phyloP scores from a whole-genome alignment of 768 basidiomycete genomes.

The Russula griseocarnosa region DNA sequence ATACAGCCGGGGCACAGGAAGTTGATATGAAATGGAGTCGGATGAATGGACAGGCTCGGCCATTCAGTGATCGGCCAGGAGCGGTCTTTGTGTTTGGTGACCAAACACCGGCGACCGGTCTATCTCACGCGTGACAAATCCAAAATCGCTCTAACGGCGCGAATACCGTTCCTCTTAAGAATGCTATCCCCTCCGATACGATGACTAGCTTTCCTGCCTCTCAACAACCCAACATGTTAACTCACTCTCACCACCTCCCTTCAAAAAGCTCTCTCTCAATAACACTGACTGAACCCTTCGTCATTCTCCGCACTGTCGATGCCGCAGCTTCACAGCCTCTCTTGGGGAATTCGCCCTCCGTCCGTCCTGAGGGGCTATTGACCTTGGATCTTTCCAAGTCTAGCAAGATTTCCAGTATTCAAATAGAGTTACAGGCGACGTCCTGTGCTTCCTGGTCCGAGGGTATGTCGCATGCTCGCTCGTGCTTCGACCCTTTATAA shows the following conservation, averaged over 20 bases:
- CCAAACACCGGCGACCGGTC: background rate
- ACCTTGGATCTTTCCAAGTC: conserved; percentile 67
- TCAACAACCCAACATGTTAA: background rate
- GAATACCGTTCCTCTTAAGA: background rate
- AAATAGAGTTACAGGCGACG: conserved; percentile 71
- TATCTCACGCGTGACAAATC: too few species aligned
- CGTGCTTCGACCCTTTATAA: conserved; percentile 15
- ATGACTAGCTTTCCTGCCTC: background rate
- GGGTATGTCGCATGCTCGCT: conserved; percentile 47
- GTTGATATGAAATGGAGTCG: conserved; percentile 17
- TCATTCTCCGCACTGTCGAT: conserved; percentile 47
- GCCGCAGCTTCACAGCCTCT: conserved; percentile 33
- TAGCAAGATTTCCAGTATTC: conserved; percentile 81
- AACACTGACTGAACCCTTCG: conserved; percentile 53
- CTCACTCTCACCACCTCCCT: conserved; percentile 34
- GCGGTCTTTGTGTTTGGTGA: background rate
- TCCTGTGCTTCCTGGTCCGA: conserved; percentile 78
- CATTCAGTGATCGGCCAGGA: conserved; percentile 10
- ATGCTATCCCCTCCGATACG: background rate
- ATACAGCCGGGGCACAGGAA: background rate
- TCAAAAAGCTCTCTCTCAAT: conserved; percentile 39
- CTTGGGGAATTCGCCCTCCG: conserved; percentile 38
- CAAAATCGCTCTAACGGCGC: background rate
- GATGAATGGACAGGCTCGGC: conserved; percentile 6
- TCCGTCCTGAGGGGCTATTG: conserved; percentile 64